Evolutionary conservation across 2,329 filamentous ascomycete species (phyloP).

Genomic region (Fusarium duplospermum): DNA sequence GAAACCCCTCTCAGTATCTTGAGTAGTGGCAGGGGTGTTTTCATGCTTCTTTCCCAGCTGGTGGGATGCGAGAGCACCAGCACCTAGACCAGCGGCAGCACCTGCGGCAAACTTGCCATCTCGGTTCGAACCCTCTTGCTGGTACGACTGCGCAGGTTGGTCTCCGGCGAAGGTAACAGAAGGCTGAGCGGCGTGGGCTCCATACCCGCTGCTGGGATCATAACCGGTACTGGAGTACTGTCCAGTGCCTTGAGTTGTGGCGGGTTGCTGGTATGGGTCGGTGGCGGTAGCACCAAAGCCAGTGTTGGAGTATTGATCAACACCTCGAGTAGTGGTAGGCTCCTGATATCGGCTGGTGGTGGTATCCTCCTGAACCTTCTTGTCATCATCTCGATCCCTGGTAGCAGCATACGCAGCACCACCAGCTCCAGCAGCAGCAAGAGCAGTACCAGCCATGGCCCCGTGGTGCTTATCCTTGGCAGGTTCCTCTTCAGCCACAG

Average conservation of each 20-base stretch:
- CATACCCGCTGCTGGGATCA: neutral
- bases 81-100: slow-evolving; percentile 21
- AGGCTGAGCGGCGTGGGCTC: neutral
- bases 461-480: slow-evolving; percentile 7
- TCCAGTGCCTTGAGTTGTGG: neutral
- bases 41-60: neutral
- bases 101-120: neutral
- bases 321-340: neutral
- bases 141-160: neutral
- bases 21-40: neutral
- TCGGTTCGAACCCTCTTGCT: neutral
- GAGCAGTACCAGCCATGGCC: slow-evolving; percentile 21
- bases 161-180: neutral
- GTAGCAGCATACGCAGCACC: slow-evolving; percentile 23
- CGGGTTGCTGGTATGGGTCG: neutral
- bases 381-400: slow-evolving; percentile 10
- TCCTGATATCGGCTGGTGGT: neutral
- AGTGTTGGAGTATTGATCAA: neutral
- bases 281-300: neutral
- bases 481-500: neutral
- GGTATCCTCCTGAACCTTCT: neutral
- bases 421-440: slow-evolving; percentile 31
- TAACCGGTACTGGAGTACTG: neutral
- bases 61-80: slow-evolving; percentile 17
- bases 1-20: neutral